phyloP scores from a whole-genome alignment of 78 protist genomes.

The Guillardia theta region DNA sequence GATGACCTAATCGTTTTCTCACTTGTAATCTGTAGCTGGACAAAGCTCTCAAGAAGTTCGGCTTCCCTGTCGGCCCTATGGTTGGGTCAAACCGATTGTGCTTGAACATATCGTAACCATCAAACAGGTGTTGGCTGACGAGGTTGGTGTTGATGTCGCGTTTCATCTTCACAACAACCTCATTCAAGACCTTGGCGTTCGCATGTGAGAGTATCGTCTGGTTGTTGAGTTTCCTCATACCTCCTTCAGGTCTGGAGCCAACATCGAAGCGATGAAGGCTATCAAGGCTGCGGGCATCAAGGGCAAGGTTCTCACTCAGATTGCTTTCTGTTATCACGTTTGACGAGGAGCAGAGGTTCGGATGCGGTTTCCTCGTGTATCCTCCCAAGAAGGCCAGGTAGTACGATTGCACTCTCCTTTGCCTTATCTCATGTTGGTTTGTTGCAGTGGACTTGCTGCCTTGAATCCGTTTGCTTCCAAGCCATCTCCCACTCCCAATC shows the following conservation, averaged over 20 bases:
- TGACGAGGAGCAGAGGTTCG: background rate
- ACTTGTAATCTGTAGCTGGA: constrained; percentile 41
- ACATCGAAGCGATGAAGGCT: background rate
- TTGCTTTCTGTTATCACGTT: no score
- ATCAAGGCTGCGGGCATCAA: background rate
- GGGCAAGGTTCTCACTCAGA: constrained; percentile 56
- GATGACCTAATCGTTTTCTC: background rate
- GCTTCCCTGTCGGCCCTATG: constrained; percentile 83
- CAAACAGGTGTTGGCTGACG: constrained; percentile 78
- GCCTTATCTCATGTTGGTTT: no score
- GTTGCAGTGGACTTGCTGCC: no score
- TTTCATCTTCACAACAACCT: constrained; percentile 49
- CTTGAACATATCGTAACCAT: no score
- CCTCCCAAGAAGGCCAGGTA: background rate
- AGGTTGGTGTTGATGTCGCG: constrained; percentile 84
- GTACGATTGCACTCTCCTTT: background rate
- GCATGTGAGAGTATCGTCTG: background rate
- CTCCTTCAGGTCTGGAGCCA: background rate
- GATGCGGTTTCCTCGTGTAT: background rate
- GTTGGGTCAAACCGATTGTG: no score
- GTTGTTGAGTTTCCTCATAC: background rate
- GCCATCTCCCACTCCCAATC: background rate
- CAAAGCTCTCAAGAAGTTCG: constrained; percentile 53
- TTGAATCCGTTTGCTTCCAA: constrained; percentile 25
- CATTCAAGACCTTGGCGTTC: background rate